These are phyloP conservation scores for Fusarium mexicanum DNA, from an alignment of 2,329 filamentous ascomycete species.

Conservation along the genomic window DNA sequence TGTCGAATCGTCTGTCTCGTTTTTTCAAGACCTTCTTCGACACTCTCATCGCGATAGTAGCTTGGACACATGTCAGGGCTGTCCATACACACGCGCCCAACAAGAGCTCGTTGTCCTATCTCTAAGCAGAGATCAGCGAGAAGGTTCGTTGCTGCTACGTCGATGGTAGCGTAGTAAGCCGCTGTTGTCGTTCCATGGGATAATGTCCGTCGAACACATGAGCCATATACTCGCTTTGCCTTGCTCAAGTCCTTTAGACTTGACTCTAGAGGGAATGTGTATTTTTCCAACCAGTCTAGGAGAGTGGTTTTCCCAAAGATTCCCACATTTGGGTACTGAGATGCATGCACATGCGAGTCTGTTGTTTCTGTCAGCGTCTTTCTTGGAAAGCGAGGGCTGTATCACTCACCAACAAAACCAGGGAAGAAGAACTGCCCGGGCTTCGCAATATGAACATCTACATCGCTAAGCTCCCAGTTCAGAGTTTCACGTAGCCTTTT, in stretches of 20 bases:
- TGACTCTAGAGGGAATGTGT: slow-evolving; percentile 93
- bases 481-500: slow-evolving; percentile 52
- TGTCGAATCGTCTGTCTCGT: slow-evolving; percentile 72
- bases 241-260: slow-evolving; percentile 72
- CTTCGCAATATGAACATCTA: slow-evolving; percentile 49
- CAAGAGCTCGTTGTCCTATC: slow-evolving; percentile 86
- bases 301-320: slow-evolving; percentile 95
- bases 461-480: slow-evolving; percentile 55
- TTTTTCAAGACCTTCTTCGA: slow-evolving; percentile 64
- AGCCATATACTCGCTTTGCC: slow-evolving; percentile 78
- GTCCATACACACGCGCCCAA: slow-evolving; percentile 98
- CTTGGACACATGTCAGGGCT: slow-evolving; percentile 69
- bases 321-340: slow-evolving; percentile 93
- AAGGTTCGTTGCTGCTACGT: slow-evolving; percentile 89
- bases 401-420: slow-evolving; percentile 75
- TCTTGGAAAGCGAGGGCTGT: neutral
- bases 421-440: slow-evolving; percentile 81
- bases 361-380: slow-evolving; percentile 13
- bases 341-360: slow-evolving; percentile 96
- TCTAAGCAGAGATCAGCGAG: slow-evolving; percentile 84
- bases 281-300: slow-evolving; percentile 90
- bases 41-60: slow-evolving; percentile 80
- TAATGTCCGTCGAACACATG: slow-evolving; percentile 81
- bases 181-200: slow-evolving; percentile 92
- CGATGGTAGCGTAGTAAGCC: slow-evolving; percentile 92